Conservation (phyloP, 306 rosid species). For the Elaeagnus macrophylla region DNA sequence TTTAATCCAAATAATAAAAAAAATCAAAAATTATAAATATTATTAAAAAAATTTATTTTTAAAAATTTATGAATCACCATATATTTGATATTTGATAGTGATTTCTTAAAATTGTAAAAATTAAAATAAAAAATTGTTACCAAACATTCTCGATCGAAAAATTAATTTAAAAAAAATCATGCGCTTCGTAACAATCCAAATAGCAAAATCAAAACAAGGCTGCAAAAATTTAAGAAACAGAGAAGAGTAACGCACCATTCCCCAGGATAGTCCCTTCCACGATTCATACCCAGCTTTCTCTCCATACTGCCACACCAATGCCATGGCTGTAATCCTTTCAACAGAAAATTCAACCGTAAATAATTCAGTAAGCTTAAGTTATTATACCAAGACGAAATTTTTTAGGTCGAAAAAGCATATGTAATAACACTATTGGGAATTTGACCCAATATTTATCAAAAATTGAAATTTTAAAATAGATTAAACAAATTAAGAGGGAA, state of each 20-base stretch:
- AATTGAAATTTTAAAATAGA: neutral
- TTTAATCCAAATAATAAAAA: too few relatives aligned
- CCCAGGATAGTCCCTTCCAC: conserved; percentile 98
- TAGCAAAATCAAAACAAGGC: neutral
- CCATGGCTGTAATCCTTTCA: conserved; percentile 81
- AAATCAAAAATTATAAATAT: too few relatives aligned
- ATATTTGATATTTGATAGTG: too few relatives aligned
- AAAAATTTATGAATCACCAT: too few relatives aligned
- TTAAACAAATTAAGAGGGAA: neutral
- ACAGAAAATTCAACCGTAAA: conserved; percentile 4
- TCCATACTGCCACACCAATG: conserved; percentile 89
- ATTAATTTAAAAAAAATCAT: too few relatives aligned
- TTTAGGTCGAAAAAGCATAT: neutral
- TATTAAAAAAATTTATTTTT: too few relatives aligned
- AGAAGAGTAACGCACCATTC: conserved; percentile 51
- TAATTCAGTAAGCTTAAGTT: neutral
- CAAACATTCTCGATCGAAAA: too few relatives aligned
- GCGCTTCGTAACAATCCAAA: too few relatives aligned
- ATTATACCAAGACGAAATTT: neutral
- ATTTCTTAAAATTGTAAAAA: too few relatives aligned
- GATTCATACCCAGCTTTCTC: conserved; percentile 64
- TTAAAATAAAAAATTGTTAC: too few relatives aligned
- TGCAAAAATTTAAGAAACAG: neutral
- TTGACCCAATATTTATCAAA: neutral
- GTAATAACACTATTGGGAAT: neutral